Conservation (phyloP, 805 yeast genomes). For the Ogataea pini region DNA sequence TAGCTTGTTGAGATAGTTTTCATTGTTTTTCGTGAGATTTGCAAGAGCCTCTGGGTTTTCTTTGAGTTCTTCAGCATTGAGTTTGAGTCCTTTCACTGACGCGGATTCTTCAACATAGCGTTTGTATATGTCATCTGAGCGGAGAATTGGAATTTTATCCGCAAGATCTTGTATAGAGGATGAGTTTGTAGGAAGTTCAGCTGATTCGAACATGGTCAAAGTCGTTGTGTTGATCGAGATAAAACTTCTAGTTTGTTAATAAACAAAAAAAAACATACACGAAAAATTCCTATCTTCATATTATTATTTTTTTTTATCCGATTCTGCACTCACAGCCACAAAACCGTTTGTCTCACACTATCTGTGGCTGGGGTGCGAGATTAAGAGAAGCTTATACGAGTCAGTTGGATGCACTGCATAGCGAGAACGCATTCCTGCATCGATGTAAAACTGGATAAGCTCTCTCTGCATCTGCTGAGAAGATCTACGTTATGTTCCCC, state of each 20-base stretch:
- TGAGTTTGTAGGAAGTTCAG: constrained; percentile 11
- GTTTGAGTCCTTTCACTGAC: constrained; percentile 18
- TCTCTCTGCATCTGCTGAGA: too few species aligned
- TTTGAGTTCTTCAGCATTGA: constrained; percentile 16
- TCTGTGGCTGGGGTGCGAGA: neutral
- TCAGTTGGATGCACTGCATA: neutral
- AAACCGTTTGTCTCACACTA: neutral
- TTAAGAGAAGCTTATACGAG: neutral
- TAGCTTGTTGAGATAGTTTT: constrained; percentile 50
- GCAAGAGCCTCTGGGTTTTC: constrained; percentile 21
- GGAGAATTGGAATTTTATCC: constrained; percentile 21
- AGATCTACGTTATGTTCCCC: too few species aligned
- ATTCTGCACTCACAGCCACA: constrained; percentile 6
- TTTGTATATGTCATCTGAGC: constrained; percentile 20
- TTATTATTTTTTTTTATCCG: neutral
- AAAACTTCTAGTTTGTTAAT: too few species aligned
- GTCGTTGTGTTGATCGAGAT: too few species aligned
- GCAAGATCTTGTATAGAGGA: constrained; percentile 23
- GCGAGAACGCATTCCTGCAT: neutral
- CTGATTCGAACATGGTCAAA: constrained; percentile 5
- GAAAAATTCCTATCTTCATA: neutral
- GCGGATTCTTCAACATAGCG: constrained; percentile 21
- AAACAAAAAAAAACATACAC: constrained; percentile 1
- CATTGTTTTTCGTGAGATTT: constrained; percentile 30
- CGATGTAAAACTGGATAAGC: too few species aligned